Evolutionary conservation across 2,329 filamentous ascomycete species (phyloP).

Genomic region (Fusarium albosuccineum): DNA sequence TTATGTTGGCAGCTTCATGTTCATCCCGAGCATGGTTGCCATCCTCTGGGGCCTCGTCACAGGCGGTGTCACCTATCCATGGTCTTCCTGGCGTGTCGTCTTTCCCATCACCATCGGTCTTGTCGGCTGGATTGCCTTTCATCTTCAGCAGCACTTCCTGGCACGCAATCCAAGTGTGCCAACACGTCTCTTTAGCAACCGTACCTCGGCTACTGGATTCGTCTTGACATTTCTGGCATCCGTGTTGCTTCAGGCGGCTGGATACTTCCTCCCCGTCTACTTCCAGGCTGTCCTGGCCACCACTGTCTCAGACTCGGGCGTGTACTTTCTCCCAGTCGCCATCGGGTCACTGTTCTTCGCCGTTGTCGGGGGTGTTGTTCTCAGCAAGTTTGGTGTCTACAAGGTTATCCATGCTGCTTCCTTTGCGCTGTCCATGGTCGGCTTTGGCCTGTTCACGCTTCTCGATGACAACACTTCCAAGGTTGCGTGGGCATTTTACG

Average conservation of each 20-base stretch:
- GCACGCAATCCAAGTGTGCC: constrained; percentile 56
- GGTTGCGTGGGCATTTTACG: constrained; percentile 57
- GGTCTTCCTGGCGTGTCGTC: constrained; percentile 61
- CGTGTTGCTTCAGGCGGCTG: constrained; percentile 51
- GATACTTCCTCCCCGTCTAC: constrained; percentile 61
- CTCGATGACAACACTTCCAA: constrained; percentile 54
- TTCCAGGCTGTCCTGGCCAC: constrained; percentile 58
- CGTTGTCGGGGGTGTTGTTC: constrained; percentile 43
- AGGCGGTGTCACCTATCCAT: constrained; percentile 64
- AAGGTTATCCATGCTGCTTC: constrained; percentile 50
- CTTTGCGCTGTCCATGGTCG: constrained; percentile 53
- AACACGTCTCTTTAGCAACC: constrained; percentile 58
- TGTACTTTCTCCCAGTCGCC: constrained; percentile 47
- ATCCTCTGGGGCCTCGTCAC: constrained; percentile 66
- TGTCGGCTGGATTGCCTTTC: constrained; percentile 53
- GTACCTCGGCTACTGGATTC: constrained; percentile 49
- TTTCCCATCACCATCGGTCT: constrained; percentile 61
- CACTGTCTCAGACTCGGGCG: constrained; percentile 49
- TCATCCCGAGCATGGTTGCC: constrained; percentile 53
- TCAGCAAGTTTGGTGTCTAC: constrained; percentile 51
- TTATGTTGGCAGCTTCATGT: constrained; percentile 55
- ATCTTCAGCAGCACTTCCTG: constrained; percentile 49
- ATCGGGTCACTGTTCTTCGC: constrained; percentile 45
- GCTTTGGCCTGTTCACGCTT: constrained; percentile 57
- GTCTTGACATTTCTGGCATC: constrained; percentile 40